A percentile compares a stretch with the other conserved stretches of the same genome.
These are phyloP conservation scores for Crithidia brevicula DNA, from an alignment of 208 protist species.

Conservation along the genomic window DNA sequence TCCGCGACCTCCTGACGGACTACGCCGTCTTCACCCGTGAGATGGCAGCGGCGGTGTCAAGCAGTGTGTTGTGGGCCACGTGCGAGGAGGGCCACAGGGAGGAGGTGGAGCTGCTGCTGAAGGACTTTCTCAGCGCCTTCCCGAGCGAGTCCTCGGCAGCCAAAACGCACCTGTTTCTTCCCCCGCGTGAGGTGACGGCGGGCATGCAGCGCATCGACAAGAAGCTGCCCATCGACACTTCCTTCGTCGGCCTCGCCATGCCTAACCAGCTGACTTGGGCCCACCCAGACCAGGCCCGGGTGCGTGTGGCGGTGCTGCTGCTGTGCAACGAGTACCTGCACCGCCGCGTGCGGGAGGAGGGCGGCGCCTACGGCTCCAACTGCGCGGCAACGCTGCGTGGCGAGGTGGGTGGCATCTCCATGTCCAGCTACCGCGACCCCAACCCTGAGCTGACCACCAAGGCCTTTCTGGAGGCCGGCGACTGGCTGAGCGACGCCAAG, in stretches of 20 bases:
- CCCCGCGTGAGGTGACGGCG: slow-evolving; percentile 7
- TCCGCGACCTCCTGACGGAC: slow-evolving; percentile 46
- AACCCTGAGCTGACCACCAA: slow-evolving; percentile 63
- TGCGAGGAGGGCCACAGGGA: slow-evolving; percentile 68
- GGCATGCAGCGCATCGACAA: slow-evolving; percentile 37
- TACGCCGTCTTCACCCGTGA: slow-evolving; percentile 44
- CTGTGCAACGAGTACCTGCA: slow-evolving; percentile 90
- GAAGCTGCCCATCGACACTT: slow-evolving; percentile 83
- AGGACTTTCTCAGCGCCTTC: slow-evolving; percentile 49
- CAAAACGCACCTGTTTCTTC: slow-evolving; percentile 37
- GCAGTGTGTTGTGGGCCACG: slow-evolving; percentile 79
- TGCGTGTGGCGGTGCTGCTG: slow-evolving; percentile 76
- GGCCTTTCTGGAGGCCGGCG: slow-evolving; percentile 71
- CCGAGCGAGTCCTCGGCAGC: slow-evolving; percentile 8
- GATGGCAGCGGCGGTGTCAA: slow-evolving; percentile 53
- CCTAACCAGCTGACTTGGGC: slow-evolving; percentile 66
- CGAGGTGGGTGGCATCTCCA: slow-evolving; percentile 79
- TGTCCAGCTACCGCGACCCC: slow-evolving; percentile 92
- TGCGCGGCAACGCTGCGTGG: slow-evolving; percentile 68
- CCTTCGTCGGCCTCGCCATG: slow-evolving; percentile 73
- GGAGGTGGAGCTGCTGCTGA: slow-evolving; percentile 62
- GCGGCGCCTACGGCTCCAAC: slow-evolving; percentile 87
- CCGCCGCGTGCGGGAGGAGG: slow-evolving; percentile 89
- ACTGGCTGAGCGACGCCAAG: slow-evolving; percentile 59
- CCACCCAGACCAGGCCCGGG: slow-evolving; percentile 67